These are phyloP conservation scores for Calocybe gambosa DNA, from an alignment of 1,284 basidiomycete species.

Conservation along the genomic window DNA sequence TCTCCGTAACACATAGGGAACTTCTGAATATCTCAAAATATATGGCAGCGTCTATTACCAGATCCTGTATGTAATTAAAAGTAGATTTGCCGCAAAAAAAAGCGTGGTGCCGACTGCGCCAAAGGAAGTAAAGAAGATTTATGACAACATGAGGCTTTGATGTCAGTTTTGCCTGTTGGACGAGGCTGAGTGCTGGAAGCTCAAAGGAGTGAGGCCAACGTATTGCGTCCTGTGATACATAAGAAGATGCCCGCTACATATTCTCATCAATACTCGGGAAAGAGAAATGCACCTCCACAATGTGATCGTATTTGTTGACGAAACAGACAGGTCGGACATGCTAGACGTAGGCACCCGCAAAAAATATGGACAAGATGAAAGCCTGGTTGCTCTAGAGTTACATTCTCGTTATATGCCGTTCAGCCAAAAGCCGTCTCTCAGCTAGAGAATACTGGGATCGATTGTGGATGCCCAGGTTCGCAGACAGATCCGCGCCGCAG, in stretches of 20 bases:
- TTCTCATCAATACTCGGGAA: not conserved
- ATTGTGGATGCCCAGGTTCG: too few relatives aligned
- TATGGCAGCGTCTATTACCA: not conserved
- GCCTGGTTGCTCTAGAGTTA: not conserved
- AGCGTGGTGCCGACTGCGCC: not conserved
- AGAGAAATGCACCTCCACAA: not conserved
- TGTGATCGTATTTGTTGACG: not conserved
- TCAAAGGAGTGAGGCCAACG: not conserved
- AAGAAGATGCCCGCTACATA: not conserved
- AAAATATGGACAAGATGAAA: not conserved
- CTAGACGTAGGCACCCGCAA: not conserved
- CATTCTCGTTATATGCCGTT: too few relatives aligned
- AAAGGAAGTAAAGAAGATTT: not conserved
- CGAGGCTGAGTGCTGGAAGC: not conserved
- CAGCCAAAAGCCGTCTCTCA: too few relatives aligned
- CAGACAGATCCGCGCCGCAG: too few relatives aligned
- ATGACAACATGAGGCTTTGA: not conserved
- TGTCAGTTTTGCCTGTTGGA: not conserved
- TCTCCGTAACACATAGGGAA: too few relatives aligned
- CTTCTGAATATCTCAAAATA: too few relatives aligned
- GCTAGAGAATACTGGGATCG: too few relatives aligned
- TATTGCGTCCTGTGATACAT: not conserved
- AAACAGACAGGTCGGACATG: not conserved
- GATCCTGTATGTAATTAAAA: not conserved
- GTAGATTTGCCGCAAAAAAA: not conserved